phyloP scores from a whole-genome alignment of 139 green algal species.

The Chlorella sp. region DNA sequence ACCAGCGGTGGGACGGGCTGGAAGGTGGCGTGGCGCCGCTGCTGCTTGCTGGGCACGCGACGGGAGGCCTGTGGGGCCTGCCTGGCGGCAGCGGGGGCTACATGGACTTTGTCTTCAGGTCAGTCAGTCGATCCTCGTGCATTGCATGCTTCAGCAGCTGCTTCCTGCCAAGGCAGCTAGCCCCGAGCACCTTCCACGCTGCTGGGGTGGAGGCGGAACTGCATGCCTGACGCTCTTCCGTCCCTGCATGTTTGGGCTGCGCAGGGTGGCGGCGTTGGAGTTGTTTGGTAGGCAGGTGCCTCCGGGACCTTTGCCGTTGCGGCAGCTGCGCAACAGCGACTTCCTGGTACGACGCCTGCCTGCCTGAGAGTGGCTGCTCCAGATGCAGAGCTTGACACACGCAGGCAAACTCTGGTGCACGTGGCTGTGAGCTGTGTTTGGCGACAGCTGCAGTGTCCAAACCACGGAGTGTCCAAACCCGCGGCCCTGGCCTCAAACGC shows the following conservation, averaged over 20 bases:
- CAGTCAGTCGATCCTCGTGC: background rate
- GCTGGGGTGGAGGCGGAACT: too few relatives aligned
- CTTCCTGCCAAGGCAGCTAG: background rate
- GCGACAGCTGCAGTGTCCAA: too few relatives aligned
- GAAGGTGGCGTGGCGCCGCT: too few relatives aligned
- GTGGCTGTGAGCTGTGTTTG: background rate
- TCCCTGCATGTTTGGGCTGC: too few relatives aligned
- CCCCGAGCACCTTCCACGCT: too few relatives aligned
- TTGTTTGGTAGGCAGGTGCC: slow-evolving; percentile 64
- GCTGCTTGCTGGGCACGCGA: too few relatives aligned
- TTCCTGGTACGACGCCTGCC: slow-evolving; percentile 56
- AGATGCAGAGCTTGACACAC: too few relatives aligned
- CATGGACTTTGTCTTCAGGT: slow-evolving; percentile 67
- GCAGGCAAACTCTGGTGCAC: background rate
- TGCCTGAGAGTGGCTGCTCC: too few relatives aligned
- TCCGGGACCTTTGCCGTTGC: slow-evolving; percentile 54
- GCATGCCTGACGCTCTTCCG: too few relatives aligned
- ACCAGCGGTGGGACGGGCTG: too few relatives aligned
- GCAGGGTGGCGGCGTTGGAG: slow-evolving; percentile 51
- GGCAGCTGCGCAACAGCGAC: slow-evolving; percentile 63
- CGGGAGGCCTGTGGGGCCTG: slow-evolving; percentile 8
- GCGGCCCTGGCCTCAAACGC: too few relatives aligned
- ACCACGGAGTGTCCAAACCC: background rate
- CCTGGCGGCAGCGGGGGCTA: slow-evolving; percentile 82
- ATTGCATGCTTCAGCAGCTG: background rate